A percentile compares a stretch with the other conserved stretches of the same genome.
These are phyloP conservation scores for Moringa oleifera DNA, from an alignment of 345 rosid genomes.

Conservation along the genomic window DNA sequence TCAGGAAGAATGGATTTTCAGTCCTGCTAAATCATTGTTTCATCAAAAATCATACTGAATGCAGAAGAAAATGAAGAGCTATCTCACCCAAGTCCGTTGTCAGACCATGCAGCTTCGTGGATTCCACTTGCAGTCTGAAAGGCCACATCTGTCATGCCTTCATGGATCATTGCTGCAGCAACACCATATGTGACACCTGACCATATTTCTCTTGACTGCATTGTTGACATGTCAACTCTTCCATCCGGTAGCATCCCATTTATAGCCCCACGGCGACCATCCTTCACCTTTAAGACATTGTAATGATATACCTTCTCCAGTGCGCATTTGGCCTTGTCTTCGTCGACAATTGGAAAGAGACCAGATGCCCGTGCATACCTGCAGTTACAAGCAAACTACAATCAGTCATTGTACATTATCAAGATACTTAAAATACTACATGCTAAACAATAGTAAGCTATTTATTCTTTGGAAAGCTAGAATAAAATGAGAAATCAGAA, in stretches of 20 bases:
- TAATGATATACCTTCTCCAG: constrained; percentile 64
- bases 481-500: not conserved
- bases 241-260: constrained; percentile 97
- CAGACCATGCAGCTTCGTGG: constrained; percentile 80
- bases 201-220: constrained; percentile 97
- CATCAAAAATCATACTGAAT: not conserved
- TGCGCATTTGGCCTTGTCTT: constrained; percentile 58
- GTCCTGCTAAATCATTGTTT: not conserved
- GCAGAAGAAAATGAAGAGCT: constrained; percentile 5
- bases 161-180: constrained; percentile 91
- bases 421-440: not conserved
- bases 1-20: too few relatives aligned
- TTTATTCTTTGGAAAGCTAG: too few relatives aligned
- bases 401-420: not conserved
- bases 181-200: constrained; percentile 89
- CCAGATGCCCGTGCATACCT: constrained; percentile 93
- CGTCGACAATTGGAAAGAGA: constrained; percentile 67
- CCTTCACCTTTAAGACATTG: constrained; percentile 79
- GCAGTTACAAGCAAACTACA: not conserved
- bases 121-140: constrained; percentile 79
- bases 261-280: constrained; percentile 77
- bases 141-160: constrained; percentile 59
- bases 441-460: too few relatives aligned
- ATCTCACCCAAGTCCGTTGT: constrained; percentile 72
- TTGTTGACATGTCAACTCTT: constrained; percentile 57